Base-by-base conservation (phyloP, 306 rosid genomes). In the Cucumis sativus region DNA sequence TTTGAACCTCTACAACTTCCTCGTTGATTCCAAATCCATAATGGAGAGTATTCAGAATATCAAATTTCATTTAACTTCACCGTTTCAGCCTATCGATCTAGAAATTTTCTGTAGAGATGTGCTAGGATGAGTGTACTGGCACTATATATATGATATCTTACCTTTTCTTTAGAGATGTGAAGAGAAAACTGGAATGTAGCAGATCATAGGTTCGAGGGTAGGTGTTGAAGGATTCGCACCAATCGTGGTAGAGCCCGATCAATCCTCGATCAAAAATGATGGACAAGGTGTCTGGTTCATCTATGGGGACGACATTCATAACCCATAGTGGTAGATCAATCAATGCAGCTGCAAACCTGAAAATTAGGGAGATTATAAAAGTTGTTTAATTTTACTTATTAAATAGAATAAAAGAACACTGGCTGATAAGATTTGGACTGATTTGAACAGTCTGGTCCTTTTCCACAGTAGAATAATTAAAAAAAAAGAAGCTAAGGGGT, bases 201-300 rank as follows among this genome's bases (percentile, higher is more conserved):
- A 95, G 93, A 80, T 95, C 97, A 57, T 89, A 92, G 16, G 98
- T 90, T 73, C 97, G 90, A 49, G 98, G 97, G 78, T 95, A 92
- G 66, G 97, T 90, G 57, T 81, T 90, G n/a, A 92, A 85, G 43
- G 98, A 88, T 79, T 95, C 93, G 75, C 98, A 95, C 98, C 97
- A 95, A 84, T 95, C 97, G 58, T 95, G 98, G 80, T 92, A 95
- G 85, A 89, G 79, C 83, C 97, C 97, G 63, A 92, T 86, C 41
- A 95, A 86, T 74, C 98, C 98, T 77, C 97, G 85, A 80, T 92
- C 97, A 73, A 82, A 80, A 77, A 95, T 84, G 45, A 92, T 11
- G 15, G 92, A 79, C 54, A 95, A 89, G 74, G 97, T 89, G 79
- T 95, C 93, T 4, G 87, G 87, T 76, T 79, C 79, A 69, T 90